Conservation (phyloP, 345 rosid species). For the Gossypium australe region DNA sequence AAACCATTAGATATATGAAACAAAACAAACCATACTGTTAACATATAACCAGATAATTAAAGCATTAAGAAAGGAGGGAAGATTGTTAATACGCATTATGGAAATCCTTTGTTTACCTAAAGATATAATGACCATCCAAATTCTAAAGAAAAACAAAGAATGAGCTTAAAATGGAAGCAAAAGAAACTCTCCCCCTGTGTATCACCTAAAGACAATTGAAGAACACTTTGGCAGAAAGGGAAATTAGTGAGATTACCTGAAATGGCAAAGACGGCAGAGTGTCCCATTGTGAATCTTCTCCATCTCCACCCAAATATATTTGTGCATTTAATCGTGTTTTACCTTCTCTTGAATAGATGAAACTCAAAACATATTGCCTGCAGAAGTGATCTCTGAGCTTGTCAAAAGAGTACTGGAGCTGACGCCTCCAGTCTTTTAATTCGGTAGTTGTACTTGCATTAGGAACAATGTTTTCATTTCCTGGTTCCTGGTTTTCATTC, state of each 20-base stretch:
- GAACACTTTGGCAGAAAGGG: neutral
- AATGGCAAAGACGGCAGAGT: constrained; percentile 79
- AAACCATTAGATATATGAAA: neutral
- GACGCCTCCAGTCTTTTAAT: constrained; percentile 87
- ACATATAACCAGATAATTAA: neutral
- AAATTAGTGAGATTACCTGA: constrained; percentile 51
- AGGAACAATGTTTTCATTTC: constrained; percentile 36
- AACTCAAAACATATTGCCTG: constrained; percentile 85
- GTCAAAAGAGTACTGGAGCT: constrained; percentile 84
- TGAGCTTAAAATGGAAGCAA: neutral
- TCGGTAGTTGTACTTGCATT: constrained; percentile 45
- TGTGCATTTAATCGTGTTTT: constrained; percentile 68
- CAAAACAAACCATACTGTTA: neutral
- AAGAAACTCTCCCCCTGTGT: neutral
- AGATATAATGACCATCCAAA: neutral
- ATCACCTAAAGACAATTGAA: neutral
- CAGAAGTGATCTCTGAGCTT: constrained; percentile 92
- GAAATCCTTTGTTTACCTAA: neutral
- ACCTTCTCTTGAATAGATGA: constrained; percentile 94
- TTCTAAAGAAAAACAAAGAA: neutral
- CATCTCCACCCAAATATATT: constrained; percentile 63
- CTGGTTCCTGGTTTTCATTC: constrained; percentile 42
- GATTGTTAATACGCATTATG: neutral
- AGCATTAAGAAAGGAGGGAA: neutral
- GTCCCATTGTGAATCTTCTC: constrained; percentile 54